phyloP scores from a whole-genome alignment of 2,329 filamentous ascomycete species.

The Trichophyton simii region DNA sequence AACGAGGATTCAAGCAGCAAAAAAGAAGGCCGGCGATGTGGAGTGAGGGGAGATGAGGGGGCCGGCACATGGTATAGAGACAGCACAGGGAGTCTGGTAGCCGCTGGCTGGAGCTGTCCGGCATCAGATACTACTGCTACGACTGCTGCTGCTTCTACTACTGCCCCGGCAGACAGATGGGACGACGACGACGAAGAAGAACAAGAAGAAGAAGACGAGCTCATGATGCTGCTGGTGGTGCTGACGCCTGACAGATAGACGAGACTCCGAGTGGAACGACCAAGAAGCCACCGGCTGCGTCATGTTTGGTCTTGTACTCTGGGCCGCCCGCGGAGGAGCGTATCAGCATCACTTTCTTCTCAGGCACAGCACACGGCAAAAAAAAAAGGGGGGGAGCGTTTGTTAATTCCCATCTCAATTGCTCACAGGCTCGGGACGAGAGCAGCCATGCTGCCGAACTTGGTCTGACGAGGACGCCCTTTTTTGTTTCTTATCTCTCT shows the following conservation, averaged over 20 bases:
- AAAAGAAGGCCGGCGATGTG: not conserved
- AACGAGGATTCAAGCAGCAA: not conserved
- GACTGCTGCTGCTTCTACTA: too few relatives aligned
- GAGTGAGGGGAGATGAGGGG: not conserved
- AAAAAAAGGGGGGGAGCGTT: not conserved
- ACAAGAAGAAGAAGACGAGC: not conserved
- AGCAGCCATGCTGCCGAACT: not conserved
- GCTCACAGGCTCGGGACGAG: not conserved
- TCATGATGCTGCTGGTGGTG: not conserved
- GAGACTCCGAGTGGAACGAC: not conserved
- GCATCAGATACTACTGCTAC: not conserved
- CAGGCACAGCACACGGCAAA: not conserved
- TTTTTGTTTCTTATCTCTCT: not conserved
- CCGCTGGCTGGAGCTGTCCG: not conserved
- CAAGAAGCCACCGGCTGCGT: not conserved
- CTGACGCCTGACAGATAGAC: not conserved
- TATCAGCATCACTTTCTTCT: not conserved
- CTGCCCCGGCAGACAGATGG: not conserved
- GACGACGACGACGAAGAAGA: not conserved
- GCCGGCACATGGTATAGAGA: not conserved
- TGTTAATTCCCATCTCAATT: not conserved
- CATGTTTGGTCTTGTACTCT: not conserved
- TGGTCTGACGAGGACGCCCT: not conserved
- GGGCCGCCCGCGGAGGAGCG: not conserved
- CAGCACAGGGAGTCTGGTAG: not conserved